phyloP scores from a whole-genome alignment of 306 rosid genomes.

The Sicyos edulis region DNA sequence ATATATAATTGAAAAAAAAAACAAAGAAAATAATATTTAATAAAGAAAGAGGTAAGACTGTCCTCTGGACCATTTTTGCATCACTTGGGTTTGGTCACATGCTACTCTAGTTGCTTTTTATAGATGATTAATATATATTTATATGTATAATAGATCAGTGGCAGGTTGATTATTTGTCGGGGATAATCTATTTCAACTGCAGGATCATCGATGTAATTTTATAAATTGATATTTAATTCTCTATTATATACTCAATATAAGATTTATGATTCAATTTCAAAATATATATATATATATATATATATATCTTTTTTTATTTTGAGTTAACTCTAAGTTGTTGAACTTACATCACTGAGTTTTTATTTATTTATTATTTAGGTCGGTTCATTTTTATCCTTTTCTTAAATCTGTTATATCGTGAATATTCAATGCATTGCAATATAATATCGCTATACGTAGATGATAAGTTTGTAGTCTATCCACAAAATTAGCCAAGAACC shows the following conservation, averaged over 20 bases:
- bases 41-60: neutral
- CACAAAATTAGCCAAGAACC: neutral
- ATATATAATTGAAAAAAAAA: too few relatives aligned
- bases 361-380: neutral
- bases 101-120: neutral
- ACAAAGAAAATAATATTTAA: neutral
- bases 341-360: neutral
- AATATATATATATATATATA: neutral
- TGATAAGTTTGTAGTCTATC: neutral
- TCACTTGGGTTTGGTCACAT: conserved; percentile 15
- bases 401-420: neutral
- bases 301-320: neutral
- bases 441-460: neutral
- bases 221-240: too few relatives aligned
- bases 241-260: too few relatives aligned
- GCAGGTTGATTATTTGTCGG: too few relatives aligned
- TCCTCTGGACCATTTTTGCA: neutral
- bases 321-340: neutral
- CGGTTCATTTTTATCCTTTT: neutral
- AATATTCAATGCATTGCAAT: neutral
- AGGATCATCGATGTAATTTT: too few relatives aligned
- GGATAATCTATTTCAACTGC: too few relatives aligned
- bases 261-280: too few relatives aligned
- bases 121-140: neutral
- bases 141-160: too few relatives aligned